Base-by-base conservation (phyloP, 2,329 filamentous ascomycete genomes). In the Aspergillus alliaceus region DNA sequence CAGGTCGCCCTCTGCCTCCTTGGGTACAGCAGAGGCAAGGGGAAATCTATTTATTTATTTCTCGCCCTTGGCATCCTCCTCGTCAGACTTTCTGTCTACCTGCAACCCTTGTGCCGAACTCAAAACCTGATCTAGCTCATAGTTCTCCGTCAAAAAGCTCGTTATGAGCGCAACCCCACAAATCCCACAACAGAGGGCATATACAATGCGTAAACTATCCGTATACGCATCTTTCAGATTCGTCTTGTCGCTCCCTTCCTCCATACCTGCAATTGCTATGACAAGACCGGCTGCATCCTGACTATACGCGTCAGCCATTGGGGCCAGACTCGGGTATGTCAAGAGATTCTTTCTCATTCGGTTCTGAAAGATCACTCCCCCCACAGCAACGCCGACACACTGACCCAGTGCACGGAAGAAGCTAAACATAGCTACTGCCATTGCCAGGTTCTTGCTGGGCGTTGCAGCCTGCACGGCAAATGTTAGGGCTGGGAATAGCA, bases 321-420 rank as follows among this genome's bases (percentile, higher is more conserved):
- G 65, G 0, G 79, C 80, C 53, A 84, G 79, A 20, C 73, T 69
- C 0, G 80, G 75, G 42, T 79, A 78, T 2, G 69, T 73, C n/a
- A 73, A 58, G 42, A 88, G 70, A 60, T 83, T 79, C 51, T 71
- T 72, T 53, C 74, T 75, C 70, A 87, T 82, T 55, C 80, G 78
- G 61, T 89, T 90, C 70, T 89, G 86, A 72, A 90, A 89, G 51
- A 87, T 80, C 47, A 87, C 85, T 2, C 87, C 86, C 2, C 84
- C 83, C 47, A 88, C 77, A 2, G 86, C 85, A 3, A 89, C 83
- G 27, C 86, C 86, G 14, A 89, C 69, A 0, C 83, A 78, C 67
- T 88, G 85, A 0, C 87, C 87, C 25, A 88, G 81, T 2, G 81
- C 80, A 25, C 85, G 81, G 61, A 85, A 80, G 75, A 90, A 90